Percentiles rank a stretch among this genome's conserved stretches.
Evolutionary conservation across 176 grass and related monocot species (phyloP).

Genomic region (Juncus inflexus): DNA sequence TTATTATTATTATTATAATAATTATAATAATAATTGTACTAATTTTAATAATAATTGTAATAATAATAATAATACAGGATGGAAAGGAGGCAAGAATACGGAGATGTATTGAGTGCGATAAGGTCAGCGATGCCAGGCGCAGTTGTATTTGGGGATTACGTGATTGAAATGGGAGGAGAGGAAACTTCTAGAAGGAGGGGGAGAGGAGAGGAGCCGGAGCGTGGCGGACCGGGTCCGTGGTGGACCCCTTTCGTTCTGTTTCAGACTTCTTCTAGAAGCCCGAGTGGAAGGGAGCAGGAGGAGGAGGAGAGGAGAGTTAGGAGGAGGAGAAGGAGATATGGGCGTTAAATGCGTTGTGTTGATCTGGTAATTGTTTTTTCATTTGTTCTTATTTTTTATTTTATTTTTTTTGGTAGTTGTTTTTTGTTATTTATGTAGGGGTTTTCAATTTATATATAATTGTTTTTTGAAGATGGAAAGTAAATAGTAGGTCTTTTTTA

Average conservation of each 20-base stretch:
- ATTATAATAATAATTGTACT: too few species aligned
- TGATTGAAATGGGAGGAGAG: constrained; percentile 63
- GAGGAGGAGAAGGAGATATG: constrained; percentile 12
- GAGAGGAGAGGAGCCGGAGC: background rate
- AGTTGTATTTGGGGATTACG: constrained; percentile 87
- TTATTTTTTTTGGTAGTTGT: background rate
- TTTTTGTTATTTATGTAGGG: too few species aligned
- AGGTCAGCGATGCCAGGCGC: constrained; percentile 82
- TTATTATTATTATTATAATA: too few species aligned
- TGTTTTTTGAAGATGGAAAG: too few species aligned
- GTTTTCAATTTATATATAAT: too few species aligned
- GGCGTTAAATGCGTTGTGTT: constrained; percentile 13
- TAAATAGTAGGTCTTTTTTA: too few species aligned
- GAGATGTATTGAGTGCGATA: constrained; percentile 86
- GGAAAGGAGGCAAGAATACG: constrained; percentile 77
- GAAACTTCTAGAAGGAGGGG: constrained; percentile 17
- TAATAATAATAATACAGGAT: constrained; percentile 9
- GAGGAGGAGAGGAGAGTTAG: constrained; percentile 11
- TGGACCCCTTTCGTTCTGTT: constrained; percentile 20
- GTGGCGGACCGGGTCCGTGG: constrained; percentile 15
- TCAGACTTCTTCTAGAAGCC: background rate
- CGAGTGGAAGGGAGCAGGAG: constrained; percentile 13
- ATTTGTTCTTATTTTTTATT: too few species aligned
- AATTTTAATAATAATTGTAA: too few species aligned
- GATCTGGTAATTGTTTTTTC: constrained; percentile 19